phyloP scores from a whole-genome alignment of 257 asterid species.

The Sherardia arvensis region DNA sequence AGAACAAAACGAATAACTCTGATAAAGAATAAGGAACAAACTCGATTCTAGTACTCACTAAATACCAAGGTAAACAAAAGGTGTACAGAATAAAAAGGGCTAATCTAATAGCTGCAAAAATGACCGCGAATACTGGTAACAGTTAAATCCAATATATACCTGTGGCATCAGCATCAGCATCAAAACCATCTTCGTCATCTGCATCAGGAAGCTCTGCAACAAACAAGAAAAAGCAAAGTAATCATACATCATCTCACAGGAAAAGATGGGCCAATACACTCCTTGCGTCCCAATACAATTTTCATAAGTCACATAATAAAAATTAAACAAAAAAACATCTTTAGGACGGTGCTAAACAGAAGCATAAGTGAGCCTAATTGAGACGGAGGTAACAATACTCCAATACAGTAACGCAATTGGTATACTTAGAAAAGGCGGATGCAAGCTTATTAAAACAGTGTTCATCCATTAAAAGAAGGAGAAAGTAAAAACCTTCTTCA shows the following conservation, averaged over 20 bases:
- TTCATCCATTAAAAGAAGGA: neutral
- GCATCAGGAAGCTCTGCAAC: slow-evolving; percentile 76
- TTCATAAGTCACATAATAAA: no score
- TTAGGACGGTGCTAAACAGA: neutral
- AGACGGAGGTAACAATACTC: neutral
- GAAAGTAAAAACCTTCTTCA: slow-evolving; percentile 50
- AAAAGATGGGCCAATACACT: neutral
- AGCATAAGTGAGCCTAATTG: neutral
- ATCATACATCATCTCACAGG: neutral
- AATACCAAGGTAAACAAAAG: neutral
- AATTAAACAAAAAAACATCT: no score
- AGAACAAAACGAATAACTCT: neutral
- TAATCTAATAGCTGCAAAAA: neutral
- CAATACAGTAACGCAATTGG: neutral
- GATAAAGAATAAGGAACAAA: no score
- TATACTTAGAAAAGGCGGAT: neutral
- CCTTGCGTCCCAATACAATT: neutral
- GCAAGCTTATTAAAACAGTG: neutral
- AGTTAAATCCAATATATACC: slow-evolving; percentile 7
- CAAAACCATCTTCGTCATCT: slow-evolving; percentile 36
- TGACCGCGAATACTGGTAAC: neutral
- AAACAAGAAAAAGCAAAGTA: slow-evolving; percentile 2
- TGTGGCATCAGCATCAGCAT: slow-evolving; percentile 44
- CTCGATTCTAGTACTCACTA: neutral
- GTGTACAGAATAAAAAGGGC: neutral